These are phyloP conservation scores for Alisma plantagoaquatica DNA, from an alignment of 106 monocot genomes.

Conservation along the genomic window DNA sequence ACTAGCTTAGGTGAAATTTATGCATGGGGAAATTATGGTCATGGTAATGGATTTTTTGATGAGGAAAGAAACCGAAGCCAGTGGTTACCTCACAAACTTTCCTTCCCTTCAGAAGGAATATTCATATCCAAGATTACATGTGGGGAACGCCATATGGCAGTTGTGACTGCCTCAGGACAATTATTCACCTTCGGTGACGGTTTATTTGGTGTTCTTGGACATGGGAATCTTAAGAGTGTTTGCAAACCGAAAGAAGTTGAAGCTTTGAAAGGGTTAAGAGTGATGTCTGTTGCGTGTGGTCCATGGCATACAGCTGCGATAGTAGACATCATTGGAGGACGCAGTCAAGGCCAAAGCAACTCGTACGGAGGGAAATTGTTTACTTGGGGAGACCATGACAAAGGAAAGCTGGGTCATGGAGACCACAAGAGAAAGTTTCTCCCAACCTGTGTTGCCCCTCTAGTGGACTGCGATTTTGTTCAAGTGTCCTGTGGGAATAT, in stretches of 20 bases:
- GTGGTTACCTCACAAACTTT: slow-evolving; percentile 49
- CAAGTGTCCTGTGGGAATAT: not conserved
- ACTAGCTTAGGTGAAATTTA: slow-evolving; percentile 50
- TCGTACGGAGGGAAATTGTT: not conserved
- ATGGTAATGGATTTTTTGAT: slow-evolving; percentile 5
- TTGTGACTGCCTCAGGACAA: slow-evolving; percentile 32
- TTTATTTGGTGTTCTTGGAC: slow-evolving; percentile 57
- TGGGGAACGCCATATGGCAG: slow-evolving; percentile 53
- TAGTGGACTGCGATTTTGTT: not conserved
- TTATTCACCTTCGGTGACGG: slow-evolving; percentile 64
- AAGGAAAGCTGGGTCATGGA: not conserved
- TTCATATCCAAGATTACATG: slow-evolving; percentile 34
- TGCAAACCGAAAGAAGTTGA: not conserved
- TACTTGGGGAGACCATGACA: not conserved
- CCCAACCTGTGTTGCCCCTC: not conserved
- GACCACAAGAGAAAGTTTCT: not conserved
- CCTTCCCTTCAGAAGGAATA: slow-evolving; percentile 20
- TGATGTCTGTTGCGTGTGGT: not conserved
- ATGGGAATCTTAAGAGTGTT: slow-evolving; percentile 34
- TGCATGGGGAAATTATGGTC: slow-evolving; percentile 34
- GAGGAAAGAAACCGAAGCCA: slow-evolving; percentile 16
- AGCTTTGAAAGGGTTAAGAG: not conserved
- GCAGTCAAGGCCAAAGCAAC: not conserved
- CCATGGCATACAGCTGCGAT: not conserved
- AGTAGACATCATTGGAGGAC: not conserved